phyloP scores from a whole-genome alignment of 495 filamentous ascomycete genomes.

The Penicillium canariense region DNA sequence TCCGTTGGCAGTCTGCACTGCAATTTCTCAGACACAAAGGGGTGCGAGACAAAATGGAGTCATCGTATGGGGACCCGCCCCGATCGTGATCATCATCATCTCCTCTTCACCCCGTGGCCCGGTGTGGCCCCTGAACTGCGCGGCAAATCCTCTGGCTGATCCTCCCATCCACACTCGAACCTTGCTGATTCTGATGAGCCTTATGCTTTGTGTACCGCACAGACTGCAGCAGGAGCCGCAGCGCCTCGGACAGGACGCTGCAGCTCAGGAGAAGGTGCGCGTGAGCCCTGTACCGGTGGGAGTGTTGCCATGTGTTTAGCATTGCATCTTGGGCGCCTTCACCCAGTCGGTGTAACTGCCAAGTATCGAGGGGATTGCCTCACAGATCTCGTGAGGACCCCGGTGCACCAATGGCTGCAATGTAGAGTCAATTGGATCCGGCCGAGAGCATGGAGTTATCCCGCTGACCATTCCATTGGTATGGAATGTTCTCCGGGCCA shows the following conservation, averaged over 20 bases:
- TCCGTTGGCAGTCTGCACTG: constrained; percentile 1
- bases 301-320: constrained; percentile 14
- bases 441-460: constrained; percentile 5
- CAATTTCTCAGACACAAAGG: not conserved
- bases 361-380: not conserved
- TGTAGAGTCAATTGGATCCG: constrained; percentile 5
- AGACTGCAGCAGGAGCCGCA: constrained; percentile 1
- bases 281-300: constrained; percentile 7
- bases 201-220: constrained; percentile 2
- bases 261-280: not conserved
- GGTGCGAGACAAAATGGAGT: constrained; percentile 17
- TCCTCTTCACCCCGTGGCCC: not conserved
- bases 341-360: constrained; percentile 19
- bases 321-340: constrained; percentile 7
- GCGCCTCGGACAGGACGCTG: not conserved
- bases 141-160: constrained; percentile 19
- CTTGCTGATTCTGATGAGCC: constrained; percentile 14
- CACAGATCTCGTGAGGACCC: constrained; percentile 6
- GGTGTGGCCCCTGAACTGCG: constrained; percentile 19
- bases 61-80: constrained; percentile 5
- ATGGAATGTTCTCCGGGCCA: constrained; percentile 4
- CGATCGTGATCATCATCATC: constrained; percentile 2
- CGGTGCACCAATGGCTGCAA: constrained; percentile 11
- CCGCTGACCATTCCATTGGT: not conserved
- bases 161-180: constrained; percentile 10